Percentiles rank a stretch among this genome's conserved stretches.
These are phyloP conservation scores for Scedosporium minutisporum DNA, from an alignment of 2,329 filamentous ascomycete genomes.

Conservation along the genomic window DNA sequence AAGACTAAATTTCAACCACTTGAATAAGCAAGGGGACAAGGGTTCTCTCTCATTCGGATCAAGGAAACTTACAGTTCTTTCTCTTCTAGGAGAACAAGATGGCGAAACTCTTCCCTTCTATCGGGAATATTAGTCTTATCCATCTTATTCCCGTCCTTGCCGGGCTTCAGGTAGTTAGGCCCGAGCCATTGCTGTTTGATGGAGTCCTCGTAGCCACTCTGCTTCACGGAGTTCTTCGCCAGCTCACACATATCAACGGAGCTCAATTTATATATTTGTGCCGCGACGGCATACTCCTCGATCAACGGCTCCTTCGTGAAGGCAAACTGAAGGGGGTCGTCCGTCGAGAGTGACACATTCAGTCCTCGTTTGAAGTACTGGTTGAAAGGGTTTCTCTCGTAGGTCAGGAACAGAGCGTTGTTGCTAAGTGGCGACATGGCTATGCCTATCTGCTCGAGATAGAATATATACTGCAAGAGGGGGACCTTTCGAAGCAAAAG, in stretches of 20 bases:
- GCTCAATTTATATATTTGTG: slow-evolving; percentile 95
- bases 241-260: slow-evolving; percentile 98
- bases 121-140: slow-evolving; percentile 95
- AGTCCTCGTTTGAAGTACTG: slow-evolving; percentile 91
- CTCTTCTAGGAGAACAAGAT: slow-evolving; percentile 79
- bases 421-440: slow-evolving; percentile 99
- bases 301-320: slow-evolving; percentile 98
- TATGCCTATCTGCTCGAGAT: slow-evolving; percentile 94
- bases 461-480: slow-evolving; percentile 91
- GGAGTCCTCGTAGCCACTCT: slow-evolving; percentile 84
- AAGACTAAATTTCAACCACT: too few species aligned
- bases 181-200: slow-evolving; percentile 93
- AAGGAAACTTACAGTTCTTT: slow-evolving; percentile 60
- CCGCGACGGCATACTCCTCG: slow-evolving; percentile 94
- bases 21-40: too few species aligned
- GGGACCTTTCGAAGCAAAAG: slow-evolving; percentile 88
- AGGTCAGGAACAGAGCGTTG: slow-evolving; percentile 91
- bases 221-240: slow-evolving; percentile 88
- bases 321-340: slow-evolving; percentile 94
- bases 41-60: not conserved
- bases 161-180: slow-evolving; percentile 63
- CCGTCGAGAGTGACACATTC: slow-evolving; percentile 92
- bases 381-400: slow-evolving; percentile 92
- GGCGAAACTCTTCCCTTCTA: slow-evolving; percentile 78
- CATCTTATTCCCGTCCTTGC: slow-evolving; percentile 80